These are phyloP conservation scores for Phanerodontia chrysosporium DNA, from an alignment of 768 basidiomycete genomes.

Conservation along the genomic window DNA sequence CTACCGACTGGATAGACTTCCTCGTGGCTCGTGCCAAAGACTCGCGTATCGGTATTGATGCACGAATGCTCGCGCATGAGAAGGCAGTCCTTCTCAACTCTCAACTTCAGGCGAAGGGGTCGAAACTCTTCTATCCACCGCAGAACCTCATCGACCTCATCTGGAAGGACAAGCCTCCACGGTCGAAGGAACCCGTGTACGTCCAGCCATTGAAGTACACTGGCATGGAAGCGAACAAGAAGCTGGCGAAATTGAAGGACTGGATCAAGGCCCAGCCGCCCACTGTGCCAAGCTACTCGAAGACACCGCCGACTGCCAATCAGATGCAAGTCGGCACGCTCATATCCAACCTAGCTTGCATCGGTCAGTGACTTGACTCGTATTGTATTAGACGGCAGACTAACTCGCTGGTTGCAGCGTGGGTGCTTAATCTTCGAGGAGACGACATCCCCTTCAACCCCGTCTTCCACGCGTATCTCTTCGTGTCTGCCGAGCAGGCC, in stretches of 20 bases:
- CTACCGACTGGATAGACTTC: slow-evolving; percentile 80
- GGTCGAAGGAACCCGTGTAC: slow-evolving; percentile 61
- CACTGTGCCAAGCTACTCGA: slow-evolving; percentile 58
- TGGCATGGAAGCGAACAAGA: slow-evolving; percentile 60
- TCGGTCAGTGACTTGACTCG: slow-evolving; percentile 44
- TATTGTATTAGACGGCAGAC: background rate
- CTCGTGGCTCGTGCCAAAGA: slow-evolving; percentile 31
- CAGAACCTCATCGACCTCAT: slow-evolving; percentile 81
- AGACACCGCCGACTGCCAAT: slow-evolving; percentile 50
- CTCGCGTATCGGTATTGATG: slow-evolving; percentile 72
- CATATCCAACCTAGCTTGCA: slow-evolving; percentile 63
- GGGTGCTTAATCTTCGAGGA: slow-evolving; percentile 84
- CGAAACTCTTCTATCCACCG: slow-evolving; percentile 74
- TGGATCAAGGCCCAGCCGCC: slow-evolving; percentile 67
- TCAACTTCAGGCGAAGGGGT: slow-evolving; percentile 47
- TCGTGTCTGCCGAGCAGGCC: slow-evolving; percentile 56
- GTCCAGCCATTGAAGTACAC: slow-evolving; percentile 71
- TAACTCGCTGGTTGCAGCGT: slow-evolving; percentile 46
- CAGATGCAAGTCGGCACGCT: slow-evolving; percentile 68
- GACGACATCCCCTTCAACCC: slow-evolving; percentile 90
- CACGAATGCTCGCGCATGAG: slow-evolving; percentile 75
- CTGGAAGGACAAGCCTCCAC: slow-evolving; percentile 74
- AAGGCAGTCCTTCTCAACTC: slow-evolving; percentile 58
- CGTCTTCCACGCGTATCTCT: slow-evolving; percentile 85
- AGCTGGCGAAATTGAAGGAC: slow-evolving; percentile 63